Conservation (phyloP, 1,284 basidiomycete genomes). For the Pulchroboletus neoregius region DNA sequence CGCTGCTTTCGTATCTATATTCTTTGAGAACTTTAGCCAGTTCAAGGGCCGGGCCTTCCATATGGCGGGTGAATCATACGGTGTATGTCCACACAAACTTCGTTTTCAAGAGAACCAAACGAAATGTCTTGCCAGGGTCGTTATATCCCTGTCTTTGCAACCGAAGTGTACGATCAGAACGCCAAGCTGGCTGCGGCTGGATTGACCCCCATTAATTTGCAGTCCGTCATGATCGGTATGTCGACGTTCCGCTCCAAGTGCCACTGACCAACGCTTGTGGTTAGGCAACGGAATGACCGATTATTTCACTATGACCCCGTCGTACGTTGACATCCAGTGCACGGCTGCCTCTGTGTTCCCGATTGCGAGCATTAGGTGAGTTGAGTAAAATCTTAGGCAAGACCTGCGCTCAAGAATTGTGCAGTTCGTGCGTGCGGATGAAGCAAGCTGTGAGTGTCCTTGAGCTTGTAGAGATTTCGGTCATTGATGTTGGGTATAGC, state of each 20-base stretch:
- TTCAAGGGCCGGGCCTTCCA: conserved; percentile 57
- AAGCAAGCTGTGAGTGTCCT: conserved; percentile 41
- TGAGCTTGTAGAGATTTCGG: not conserved
- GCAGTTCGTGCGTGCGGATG: conserved; percentile 45
- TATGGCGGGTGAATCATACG: conserved; percentile 61
- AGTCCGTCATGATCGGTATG: conserved; percentile 76
- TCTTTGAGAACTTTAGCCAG: conserved; percentile 59
- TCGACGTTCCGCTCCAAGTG: not conserved
- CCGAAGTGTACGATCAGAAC: conserved; percentile 79
- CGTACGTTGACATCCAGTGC: conserved; percentile 50
- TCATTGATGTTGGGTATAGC: conserved; percentile 25
- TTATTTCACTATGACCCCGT: conserved; percentile 37
- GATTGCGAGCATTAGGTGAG: conserved; percentile 27
- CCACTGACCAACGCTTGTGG: not conserved
- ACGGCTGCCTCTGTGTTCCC: conserved; percentile 46
- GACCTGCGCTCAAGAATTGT: conserved; percentile 13
- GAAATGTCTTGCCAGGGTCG: conserved; percentile 50
- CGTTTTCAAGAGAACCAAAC: not conserved
- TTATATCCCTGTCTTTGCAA: conserved; percentile 81
- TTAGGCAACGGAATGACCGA: conserved; percentile 59
- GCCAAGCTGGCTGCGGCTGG: conserved; percentile 52
- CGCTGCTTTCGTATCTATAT: conserved; percentile 59
- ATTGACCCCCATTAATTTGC: conserved; percentile 71
- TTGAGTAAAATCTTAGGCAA: not conserved
- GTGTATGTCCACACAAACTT: conserved; percentile 34